These are phyloP conservation scores for Triticum dicoccoides DNA, from an alignment of 176 grass and related monocot species.

Conservation along the genomic window DNA sequence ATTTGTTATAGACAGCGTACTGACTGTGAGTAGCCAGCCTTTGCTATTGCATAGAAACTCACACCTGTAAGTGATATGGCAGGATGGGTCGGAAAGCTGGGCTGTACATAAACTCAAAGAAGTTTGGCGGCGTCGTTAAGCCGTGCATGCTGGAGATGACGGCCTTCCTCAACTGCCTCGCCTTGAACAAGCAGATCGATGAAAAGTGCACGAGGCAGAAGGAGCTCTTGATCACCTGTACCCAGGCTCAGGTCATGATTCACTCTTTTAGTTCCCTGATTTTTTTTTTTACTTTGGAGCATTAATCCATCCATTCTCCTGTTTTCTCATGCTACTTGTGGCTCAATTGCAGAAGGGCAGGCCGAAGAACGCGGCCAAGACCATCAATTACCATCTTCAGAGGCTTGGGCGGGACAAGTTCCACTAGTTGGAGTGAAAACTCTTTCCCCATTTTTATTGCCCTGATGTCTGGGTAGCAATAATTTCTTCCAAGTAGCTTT, in stretches of 20 bases:
- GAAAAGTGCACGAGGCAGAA: conserved; percentile 72
- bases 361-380: conserved; percentile 63
- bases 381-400: conserved; percentile 83
- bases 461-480: neutral
- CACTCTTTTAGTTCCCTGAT: neutral
- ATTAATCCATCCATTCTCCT: neutral
- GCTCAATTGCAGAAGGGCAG: conserved; percentile 49
- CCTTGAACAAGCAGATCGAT: conserved; percentile 81
- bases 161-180: conserved; percentile 77
- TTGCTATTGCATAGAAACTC: neutral
- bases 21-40: neutral
- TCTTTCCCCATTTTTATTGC: neutral
- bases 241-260: conserved; percentile 54
- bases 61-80: neutral
- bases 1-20: neutral
- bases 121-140: conserved; percentile 56
- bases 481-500: conserved; percentile 12
- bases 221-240: conserved; percentile 61
- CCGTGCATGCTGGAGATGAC: conserved; percentile 83
- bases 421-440: conserved; percentile 14
- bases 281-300: neutral
- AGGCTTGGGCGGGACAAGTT: conserved; percentile 65
- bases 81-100: conserved; percentile 86
- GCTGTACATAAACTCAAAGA: conserved; percentile 92
- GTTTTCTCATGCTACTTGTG: conserved; percentile 1